Conservation (phyloP, 345 rosid species). For the Rhizophora apiculata region DNA sequence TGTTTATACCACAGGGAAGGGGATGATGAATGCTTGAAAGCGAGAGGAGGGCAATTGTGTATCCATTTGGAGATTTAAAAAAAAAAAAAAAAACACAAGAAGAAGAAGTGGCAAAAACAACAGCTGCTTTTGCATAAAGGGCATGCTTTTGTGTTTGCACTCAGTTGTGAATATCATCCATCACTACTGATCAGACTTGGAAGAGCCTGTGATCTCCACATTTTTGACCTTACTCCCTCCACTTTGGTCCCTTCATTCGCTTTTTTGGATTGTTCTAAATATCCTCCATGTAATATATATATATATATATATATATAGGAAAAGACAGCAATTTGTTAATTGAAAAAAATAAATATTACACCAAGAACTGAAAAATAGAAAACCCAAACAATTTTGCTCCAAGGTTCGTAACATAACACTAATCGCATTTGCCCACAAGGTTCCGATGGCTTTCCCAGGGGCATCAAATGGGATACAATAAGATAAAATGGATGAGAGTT, state of each 20-base stretch:
- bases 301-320: too few relatives aligned
- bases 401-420: not conserved
- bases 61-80: not conserved
- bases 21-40: not conserved
- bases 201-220: not conserved
- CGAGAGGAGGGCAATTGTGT: not conserved
- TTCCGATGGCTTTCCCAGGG: not conserved
- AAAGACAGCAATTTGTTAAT: too few relatives aligned
- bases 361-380: too few relatives aligned
- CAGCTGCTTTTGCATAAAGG: slow-evolving; percentile 4
- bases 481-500: too few relatives aligned
- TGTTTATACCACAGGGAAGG: not conserved
- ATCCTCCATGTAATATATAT: too few relatives aligned
- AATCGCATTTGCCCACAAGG: not conserved
- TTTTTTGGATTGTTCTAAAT: too few relatives aligned
- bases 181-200: not conserved
- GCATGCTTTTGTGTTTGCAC: not conserved
- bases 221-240: not conserved
- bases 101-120: not conserved
- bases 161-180: not conserved
- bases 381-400: too few relatives aligned
- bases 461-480: not conserved
- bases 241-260: too few relatives aligned
- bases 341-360: too few relatives aligned
- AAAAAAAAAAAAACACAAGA: too few relatives aligned